Evolutionary conservation across 2,329 filamentous ascomycete species (phyloP).

Genomic region (Cordyceps militaris): DNA sequence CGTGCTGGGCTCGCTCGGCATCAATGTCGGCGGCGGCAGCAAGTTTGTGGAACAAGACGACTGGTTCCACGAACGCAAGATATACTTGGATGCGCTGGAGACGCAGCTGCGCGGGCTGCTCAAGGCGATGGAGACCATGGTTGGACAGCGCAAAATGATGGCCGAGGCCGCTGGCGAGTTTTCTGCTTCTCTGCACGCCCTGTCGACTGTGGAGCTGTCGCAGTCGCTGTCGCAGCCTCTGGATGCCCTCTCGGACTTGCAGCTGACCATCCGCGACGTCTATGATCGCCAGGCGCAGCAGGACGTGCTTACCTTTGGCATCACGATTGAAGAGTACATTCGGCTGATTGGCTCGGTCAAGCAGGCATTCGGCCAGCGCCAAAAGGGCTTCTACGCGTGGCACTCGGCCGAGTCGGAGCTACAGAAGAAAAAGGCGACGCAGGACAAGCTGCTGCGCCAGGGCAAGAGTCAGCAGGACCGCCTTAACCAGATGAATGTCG

Average conservation of each 20-base stretch:
- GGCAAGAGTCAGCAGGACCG: conserved; percentile 95
- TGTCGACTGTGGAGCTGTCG: conserved; percentile 88
- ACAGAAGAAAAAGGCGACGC: conserved; percentile 77
- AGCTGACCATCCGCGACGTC: conserved; percentile 87
- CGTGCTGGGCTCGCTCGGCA: conserved; percentile 77
- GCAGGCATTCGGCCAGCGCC: conserved; percentile 82
- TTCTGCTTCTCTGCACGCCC: conserved; percentile 81
- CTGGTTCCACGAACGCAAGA: conserved; percentile 95
- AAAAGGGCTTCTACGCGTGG: conserved; percentile 95
- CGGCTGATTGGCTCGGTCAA: conserved; percentile 93
- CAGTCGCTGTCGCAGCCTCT: conserved; percentile 81
- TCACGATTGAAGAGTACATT: conserved; percentile 97
- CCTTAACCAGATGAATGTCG: conserved; percentile 82
- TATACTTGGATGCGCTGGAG: conserved; percentile 91
- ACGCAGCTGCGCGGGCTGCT: conserved; percentile 83
- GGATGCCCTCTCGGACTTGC: conserved; percentile 85
- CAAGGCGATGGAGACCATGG: conserved; percentile 90
- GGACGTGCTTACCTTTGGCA: conserved; percentile 90
- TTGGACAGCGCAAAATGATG: conserved; percentile 84
- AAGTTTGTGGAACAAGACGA: conserved; percentile 99
- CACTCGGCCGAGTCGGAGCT: conserved; percentile 84
- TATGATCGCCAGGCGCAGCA: conserved; percentile 97
- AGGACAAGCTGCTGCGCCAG: conserved; percentile 92
- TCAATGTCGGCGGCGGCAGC: conserved; percentile 65
- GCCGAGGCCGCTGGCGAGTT: conserved; percentile 92